phyloP scores from a whole-genome alignment of 441 rosid species.

The Erodium trifolium region DNA sequence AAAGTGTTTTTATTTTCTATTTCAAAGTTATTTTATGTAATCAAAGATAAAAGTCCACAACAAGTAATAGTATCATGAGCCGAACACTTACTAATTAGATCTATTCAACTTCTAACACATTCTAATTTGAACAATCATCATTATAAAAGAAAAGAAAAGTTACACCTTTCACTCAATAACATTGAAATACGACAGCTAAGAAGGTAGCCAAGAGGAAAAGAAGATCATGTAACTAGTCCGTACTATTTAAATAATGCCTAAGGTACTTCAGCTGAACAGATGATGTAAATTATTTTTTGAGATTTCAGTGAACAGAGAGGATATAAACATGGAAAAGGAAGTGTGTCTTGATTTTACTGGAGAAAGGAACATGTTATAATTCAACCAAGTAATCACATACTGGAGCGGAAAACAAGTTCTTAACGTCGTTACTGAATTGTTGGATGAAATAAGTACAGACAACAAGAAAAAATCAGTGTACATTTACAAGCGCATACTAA shows the following conservation, averaged over 20 bases:
- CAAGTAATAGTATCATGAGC: neutral
- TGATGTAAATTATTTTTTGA: neutral
- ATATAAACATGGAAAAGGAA: neutral
- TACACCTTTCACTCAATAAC: neutral
- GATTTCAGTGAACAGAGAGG: neutral
- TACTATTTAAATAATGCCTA: neutral
- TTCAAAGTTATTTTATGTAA: neutral
- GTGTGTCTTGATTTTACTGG: neutral
- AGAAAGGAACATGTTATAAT: neutral
- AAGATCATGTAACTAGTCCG: neutral
- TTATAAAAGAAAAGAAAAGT: neutral
- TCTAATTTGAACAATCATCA: constrained; percentile 2
- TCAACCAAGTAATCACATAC: constrained; percentile 7
- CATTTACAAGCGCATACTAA: neutral
- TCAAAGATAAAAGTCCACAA: neutral
- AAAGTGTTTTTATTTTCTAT: neutral
- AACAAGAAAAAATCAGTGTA: constrained; percentile 8
- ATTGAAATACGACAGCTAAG: neutral
- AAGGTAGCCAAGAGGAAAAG: neutral
- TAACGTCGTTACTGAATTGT: neutral
- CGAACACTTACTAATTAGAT: neutral
- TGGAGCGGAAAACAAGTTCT: neutral
- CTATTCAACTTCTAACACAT: neutral
- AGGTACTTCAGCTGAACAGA: neutral
- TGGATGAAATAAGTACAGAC: neutral